Evolutionary conservation across 2,329 filamentous ascomycete species (phyloP).

Genomic region (Aspergillus pseudonomiae): DNA sequence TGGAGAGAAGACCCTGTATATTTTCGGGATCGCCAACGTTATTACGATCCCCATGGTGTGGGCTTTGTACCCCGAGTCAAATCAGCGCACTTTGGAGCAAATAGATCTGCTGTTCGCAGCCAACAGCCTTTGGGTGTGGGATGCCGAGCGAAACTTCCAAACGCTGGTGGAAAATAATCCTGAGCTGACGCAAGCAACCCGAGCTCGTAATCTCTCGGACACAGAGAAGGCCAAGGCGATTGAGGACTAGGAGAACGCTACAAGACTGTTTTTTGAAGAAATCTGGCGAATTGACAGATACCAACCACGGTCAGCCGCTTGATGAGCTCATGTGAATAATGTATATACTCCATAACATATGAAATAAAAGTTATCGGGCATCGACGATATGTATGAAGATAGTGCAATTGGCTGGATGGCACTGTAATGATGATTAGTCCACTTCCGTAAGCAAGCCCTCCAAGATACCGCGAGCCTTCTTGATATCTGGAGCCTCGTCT

Average conservation of each 20-base stretch:
- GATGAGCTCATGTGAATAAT: not conserved
- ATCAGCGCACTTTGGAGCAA: conserved; percentile 73
- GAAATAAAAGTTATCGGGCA: not conserved
- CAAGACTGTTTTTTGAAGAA: not conserved
- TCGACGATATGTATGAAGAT: not conserved
- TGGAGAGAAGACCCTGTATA: conserved; percentile 71
- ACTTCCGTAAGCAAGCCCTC: not conserved
- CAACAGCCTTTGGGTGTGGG: conserved; percentile 69
- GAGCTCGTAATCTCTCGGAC: not conserved
- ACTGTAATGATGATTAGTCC: not conserved
- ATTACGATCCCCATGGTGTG: conserved; percentile 70
- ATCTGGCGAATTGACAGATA: not conserved
- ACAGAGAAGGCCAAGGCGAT: not conserved
- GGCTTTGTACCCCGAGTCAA: conserved; percentile 74
- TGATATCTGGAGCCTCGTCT: conserved; percentile 11
- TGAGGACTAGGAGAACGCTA: not conserved
- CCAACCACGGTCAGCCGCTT: not conserved
- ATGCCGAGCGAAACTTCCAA: conserved; percentile 56
- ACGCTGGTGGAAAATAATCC: not conserved
- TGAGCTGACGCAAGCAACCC: not conserved
- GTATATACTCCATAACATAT: not conserved
- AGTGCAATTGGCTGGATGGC: not conserved
- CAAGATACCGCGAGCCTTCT: conserved; percentile 15
- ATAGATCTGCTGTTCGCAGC: conserved; percentile 74
- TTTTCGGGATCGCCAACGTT: conserved; percentile 70